Percentiles rank a stretch among this genome's conserved stretches.
Evolutionary conservation across 495 filamentous ascomycete genomes (phyloP).

Genomic region (Penicillium antarcticum): DNA sequence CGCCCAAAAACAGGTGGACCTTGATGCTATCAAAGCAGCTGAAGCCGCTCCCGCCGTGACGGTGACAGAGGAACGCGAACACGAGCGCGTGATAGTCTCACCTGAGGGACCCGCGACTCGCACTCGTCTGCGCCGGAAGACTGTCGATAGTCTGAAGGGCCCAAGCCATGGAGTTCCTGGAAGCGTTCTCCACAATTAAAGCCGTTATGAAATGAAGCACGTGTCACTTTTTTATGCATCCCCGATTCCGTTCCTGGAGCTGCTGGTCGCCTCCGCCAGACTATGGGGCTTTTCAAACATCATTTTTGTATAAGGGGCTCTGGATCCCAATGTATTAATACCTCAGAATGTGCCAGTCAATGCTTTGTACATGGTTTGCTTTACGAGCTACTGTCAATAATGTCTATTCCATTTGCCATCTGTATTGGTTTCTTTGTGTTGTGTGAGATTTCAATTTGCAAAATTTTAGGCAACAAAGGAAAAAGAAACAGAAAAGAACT

Average conservation of each 20-base stretch:
- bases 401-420: constrained; percentile 21
- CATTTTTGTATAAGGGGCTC: constrained; percentile 8
- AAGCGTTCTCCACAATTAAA: constrained; percentile 37
- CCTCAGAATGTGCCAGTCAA: constrained; percentile 17
- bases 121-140: constrained; percentile 38
- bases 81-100: constrained; percentile 25
- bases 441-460: background rate
- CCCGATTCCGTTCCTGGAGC: constrained; percentile 19
- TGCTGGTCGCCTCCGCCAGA: constrained; percentile 36
- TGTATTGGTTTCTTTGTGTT: background rate
- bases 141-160: constrained; percentile 41
- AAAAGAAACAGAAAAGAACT: background rate
- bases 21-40: constrained; percentile 18
- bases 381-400: constrained; percentile 26
- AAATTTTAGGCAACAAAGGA: background rate
- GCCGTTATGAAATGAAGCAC: constrained; percentile 14
- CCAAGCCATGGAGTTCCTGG: constrained; percentile 37
- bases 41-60: constrained; percentile 7
- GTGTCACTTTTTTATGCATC: constrained; percentile 16
- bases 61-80: constrained; percentile 13
- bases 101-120: constrained; percentile 28
- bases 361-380: constrained; percentile 26
- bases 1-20: constrained; percentile 39
- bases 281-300: constrained; percentile 19
- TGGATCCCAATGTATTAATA: constrained; percentile 27